These are phyloP conservation scores for Cucumis sativus DNA, from an alignment of 306 rosid genomes.

Conservation along the genomic window DNA sequence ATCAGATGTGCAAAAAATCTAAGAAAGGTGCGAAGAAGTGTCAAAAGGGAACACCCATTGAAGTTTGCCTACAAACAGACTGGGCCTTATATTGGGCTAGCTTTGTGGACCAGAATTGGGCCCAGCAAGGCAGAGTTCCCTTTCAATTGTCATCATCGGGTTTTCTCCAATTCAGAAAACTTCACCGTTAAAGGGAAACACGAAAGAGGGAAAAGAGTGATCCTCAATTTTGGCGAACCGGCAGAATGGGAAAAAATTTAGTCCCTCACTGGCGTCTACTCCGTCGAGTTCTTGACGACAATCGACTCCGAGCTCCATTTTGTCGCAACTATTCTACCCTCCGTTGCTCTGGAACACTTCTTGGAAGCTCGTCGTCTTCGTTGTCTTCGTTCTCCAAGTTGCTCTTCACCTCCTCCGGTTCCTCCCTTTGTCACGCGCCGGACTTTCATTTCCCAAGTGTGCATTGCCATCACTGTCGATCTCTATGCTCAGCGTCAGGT, in stretches of 20 bases:
- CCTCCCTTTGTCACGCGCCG: neutral
- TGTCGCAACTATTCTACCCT: neutral
- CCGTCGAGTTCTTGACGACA: constrained; percentile 14
- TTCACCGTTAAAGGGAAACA: neutral
- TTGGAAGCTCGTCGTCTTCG: neutral
- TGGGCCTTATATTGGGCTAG: neutral
- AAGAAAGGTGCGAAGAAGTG: too few relatives aligned
- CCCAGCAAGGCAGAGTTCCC: neutral
- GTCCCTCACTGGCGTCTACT: constrained; percentile 15
- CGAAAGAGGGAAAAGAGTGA: neutral
- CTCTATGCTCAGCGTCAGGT: constrained; percentile 15
- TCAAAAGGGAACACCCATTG: too few relatives aligned
- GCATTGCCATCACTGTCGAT: neutral
- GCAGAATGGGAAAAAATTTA: constrained; percentile 18
- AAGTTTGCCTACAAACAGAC: too few relatives aligned
- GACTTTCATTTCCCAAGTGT: neutral
- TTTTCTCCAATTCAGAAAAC: neutral
- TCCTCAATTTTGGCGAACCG: neutral
- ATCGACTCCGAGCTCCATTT: constrained; percentile 3
- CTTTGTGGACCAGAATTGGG: neutral
- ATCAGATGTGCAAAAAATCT: too few relatives aligned
- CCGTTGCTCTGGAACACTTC: constrained; percentile 1
- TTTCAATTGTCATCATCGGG: neutral
- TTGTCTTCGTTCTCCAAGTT: neutral
- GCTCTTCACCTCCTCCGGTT: neutral